These are phyloP conservation scores for Metarhizium album DNA, from an alignment of 2,329 filamentous ascomycete genomes.

Conservation along the genomic window DNA sequence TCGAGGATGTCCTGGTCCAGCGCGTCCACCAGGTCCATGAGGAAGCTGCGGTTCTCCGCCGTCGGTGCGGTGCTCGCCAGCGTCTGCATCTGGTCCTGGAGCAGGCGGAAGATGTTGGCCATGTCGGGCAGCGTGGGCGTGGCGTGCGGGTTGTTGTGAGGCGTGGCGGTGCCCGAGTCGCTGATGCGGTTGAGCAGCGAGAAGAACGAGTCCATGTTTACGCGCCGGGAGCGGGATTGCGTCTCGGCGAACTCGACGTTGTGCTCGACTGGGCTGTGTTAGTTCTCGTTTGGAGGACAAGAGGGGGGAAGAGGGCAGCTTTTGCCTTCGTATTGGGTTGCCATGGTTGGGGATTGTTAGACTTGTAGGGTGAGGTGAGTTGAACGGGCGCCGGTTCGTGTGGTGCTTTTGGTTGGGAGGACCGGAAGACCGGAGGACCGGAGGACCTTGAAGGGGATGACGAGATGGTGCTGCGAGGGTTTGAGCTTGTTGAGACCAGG, in stretches of 20 bases:
- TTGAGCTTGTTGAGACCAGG: too few species aligned
- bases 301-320: slow-evolving; percentile 3
- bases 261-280: slow-evolving; percentile 44
- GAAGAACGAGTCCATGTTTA: slow-evolving; percentile 55
- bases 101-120: slow-evolving; percentile 44
- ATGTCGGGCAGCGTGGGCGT: slow-evolving; percentile 50
- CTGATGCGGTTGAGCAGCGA: slow-evolving; percentile 45
- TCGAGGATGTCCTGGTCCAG: slow-evolving; percentile 41
- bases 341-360: slow-evolving; percentile 27
- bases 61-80: slow-evolving; percentile 39
- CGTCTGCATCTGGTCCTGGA: slow-evolving; percentile 47
- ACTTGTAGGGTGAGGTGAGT: too few species aligned
- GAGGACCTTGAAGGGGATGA: too few species aligned
- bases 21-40: slow-evolving; percentile 34
- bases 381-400: too few species aligned
- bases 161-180: slow-evolving; percentile 21
- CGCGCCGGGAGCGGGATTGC: slow-evolving; percentile 34
- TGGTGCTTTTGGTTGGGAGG: too few species aligned
- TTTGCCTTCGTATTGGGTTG: slow-evolving; percentile 46
- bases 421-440: too few species aligned
- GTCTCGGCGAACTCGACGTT: slow-evolving; percentile 39
- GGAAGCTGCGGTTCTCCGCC: slow-evolving; percentile 36
- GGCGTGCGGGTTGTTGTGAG: slow-evolving; percentile 44
- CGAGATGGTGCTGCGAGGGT: too few species aligned
- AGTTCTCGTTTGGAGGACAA: not conserved